Base-by-base conservation (phyloP, 2,329 filamentous ascomycete genomes). In the Trichoderma guizhouense region DNA sequence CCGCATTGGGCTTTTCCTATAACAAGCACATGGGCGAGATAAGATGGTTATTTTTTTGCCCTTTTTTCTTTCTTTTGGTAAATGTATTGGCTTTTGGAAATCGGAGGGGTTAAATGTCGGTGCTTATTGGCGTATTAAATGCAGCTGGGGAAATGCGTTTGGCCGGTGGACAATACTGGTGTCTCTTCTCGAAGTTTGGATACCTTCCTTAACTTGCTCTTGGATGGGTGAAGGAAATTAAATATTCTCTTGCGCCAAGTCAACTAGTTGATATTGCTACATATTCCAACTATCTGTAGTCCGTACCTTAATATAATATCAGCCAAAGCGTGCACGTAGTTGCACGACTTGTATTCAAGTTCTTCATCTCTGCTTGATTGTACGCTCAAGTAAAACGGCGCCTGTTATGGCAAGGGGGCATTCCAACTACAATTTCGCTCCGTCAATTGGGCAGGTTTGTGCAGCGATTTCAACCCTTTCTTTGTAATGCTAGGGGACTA, bases 1-100 rank as follows among this genome's bases (percentile, higher is more conserved):
- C 80, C 80, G 79, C 80, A 80, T 81, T 77, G 81, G 80, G 78
- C 80, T 82, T 64, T 81, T 81, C 80, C 80, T 81, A 81, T 80
- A 79, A 11, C 43, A 51, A 53, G 47, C 53, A 63, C 60, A 28
- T 28, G 60, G 36, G 39, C 24, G 34, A 39, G 34, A 63, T 61
- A 61, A 18, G n/a, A 9, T 43, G 36, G 47, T 51, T 53, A 11
- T 24, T 53, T 53, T 53, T 53, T 51, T 24, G 36, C 7, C 1
- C 3, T 18, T 43, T 43, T 43, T 43, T 43, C 3, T 43, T 39
- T 11, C 4, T 47, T 21, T 21, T 21, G 2, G n/a, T 51, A 51
- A 51, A 51, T 7, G 11, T 24, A 9, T 14, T 12, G 47, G 4
- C 11, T 7, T 24, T 24, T 12, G n/a, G 11, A 6, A 5, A 14